These are phyloP conservation scores for Corylus avellana DNA, from an alignment of 306 rosid genomes.

Conservation along the genomic window DNA sequence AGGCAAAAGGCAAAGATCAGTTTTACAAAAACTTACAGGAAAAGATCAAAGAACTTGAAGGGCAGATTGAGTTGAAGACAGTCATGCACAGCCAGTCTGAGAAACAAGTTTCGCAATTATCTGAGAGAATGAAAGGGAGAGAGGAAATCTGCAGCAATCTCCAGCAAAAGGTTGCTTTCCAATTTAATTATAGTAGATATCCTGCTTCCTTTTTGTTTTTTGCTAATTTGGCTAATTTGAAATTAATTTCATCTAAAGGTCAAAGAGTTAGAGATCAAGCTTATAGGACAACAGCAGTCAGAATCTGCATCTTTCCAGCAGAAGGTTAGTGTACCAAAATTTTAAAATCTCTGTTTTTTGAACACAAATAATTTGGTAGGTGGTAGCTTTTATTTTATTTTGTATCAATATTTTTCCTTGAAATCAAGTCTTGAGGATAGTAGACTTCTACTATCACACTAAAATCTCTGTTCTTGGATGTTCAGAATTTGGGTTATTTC, in stretches of 20 bases:
- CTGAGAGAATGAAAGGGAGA: conserved; percentile 62
- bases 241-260: conserved; percentile 45
- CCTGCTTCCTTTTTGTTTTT: not conserved
- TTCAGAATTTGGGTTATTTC: not conserved
- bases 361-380: not conserved
- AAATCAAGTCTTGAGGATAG: not conserved
- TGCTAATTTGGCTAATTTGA: conserved; percentile 24
- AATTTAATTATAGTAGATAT: conserved; percentile 18
- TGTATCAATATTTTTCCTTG: not conserved
- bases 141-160: conserved; percentile 68
- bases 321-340: conserved; percentile 47
- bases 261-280: conserved; percentile 69
- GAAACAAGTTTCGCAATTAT: conserved; percentile 67
- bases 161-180: conserved; percentile 67
- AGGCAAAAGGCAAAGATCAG: conserved; percentile 76
- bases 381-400: not conserved
- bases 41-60: conserved; percentile 81
- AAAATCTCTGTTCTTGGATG: not conserved
- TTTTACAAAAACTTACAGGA: conserved; percentile 60
- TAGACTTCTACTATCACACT: not conserved
- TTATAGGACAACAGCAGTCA: conserved; percentile 60
- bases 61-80: conserved; percentile 63
- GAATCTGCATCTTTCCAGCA: conserved; percentile 58
- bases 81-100: conserved; percentile 65
- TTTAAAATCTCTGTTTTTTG: not conserved